Evolutionary conservation across 495 filamentous ascomycete genomes (phyloP).

Genomic region (Penicillium diatomitis): DNA sequence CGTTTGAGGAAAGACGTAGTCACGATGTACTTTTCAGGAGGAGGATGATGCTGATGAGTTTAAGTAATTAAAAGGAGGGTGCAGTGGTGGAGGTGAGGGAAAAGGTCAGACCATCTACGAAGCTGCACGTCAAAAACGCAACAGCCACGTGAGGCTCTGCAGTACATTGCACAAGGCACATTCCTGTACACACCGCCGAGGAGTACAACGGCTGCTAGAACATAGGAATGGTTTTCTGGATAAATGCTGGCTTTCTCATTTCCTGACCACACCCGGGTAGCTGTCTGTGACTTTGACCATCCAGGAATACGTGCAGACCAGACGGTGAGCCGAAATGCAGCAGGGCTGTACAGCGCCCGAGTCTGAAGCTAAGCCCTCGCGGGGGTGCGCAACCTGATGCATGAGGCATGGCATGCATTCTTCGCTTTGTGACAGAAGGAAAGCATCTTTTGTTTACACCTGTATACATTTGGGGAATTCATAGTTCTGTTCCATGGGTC

Average conservation of each 20-base stretch:
- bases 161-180: too few relatives aligned
- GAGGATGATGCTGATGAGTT: background rate
- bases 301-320: too few relatives aligned
- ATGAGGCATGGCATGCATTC: too few relatives aligned
- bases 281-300: too few relatives aligned
- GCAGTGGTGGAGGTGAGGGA: background rate
- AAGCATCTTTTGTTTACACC: background rate
- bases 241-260: too few relatives aligned
- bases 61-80: background rate
- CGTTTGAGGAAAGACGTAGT: background rate
- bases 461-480: background rate
- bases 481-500: background rate
- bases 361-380: conserved; percentile 4
- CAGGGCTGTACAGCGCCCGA: background rate
- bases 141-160: conserved; percentile 11
- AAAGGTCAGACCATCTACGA: background rate
- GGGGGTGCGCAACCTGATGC: background rate
- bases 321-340: too few relatives aligned
- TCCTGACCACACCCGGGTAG: too few relatives aligned
- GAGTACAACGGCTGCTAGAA: too few relatives aligned
- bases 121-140: background rate
- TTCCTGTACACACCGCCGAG: too few relatives aligned
- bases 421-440: too few relatives aligned
- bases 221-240: too few relatives aligned
- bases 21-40: too few relatives aligned